Evolutionary conservation across 495 filamentous ascomycete genomes (phyloP), one percentile per base, ranked within the genome.

Genomic region (Penicillium cinerascens): DNA sequence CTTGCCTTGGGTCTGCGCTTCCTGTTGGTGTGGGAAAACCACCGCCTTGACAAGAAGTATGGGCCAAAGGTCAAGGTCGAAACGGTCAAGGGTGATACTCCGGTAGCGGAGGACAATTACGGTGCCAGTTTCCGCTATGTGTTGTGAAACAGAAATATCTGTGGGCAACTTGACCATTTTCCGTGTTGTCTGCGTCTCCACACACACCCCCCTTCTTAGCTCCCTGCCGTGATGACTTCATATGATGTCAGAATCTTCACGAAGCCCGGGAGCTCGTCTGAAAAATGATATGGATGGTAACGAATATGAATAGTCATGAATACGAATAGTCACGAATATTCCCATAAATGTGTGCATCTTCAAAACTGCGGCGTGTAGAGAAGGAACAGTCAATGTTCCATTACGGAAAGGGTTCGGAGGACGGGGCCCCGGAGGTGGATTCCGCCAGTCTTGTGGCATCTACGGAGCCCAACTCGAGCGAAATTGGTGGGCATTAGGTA

Each of bases 21-120:
- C 25, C 71, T 85, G 22, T 69, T 90, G 22, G 68, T 63, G 9
- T 83, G 80, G 77, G 82, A 84, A 73, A 91, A 91, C 52, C 67
- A 55, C 49, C 72, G 73, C 42, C 74, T 83, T 18, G 84, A 87
- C 42, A 61, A 71, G 57, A 67, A 75, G 51, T 75, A 80, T 55
- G 75, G 76, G 0, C 60, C 64, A 4, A 54, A 54, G 43, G 54
- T 61, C 4, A 63, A 69, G 38, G 49, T 43, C 0, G 63, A 55
- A n/a, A 29, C 48, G 2, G 44, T 47, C 2, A 60, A 60, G 42
- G 49, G 55, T 15, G 58, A 64, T 22, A 52, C 52, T 18, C 44
- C 51, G 18, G 47, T 65, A 4, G 73, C 55, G 7, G 76, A 78
- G 55, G 78, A 81, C 36, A 81, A 81, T 52, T 81, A 80, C 55